Conservation (phyloP, 805 yeast species). For the Schwanniomyces polymorphus region DNA sequence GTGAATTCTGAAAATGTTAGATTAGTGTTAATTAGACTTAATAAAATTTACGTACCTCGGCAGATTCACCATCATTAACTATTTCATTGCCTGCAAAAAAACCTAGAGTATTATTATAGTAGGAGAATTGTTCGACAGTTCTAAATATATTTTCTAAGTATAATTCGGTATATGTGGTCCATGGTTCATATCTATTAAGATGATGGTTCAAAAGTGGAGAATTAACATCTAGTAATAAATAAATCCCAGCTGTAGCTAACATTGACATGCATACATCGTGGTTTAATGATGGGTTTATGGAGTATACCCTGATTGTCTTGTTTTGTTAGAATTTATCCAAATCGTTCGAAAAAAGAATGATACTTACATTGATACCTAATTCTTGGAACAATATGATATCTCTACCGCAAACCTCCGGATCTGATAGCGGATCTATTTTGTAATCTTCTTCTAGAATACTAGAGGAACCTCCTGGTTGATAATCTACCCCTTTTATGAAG, state of each 20-base stretch:
- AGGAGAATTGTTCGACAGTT: conserved; percentile 77
- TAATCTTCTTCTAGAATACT: conserved; percentile 44
- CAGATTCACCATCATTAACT: conserved; percentile 75
- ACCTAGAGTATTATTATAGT: conserved; percentile 85
- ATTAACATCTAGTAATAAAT: conserved; percentile 85
- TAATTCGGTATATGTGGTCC: conserved; percentile 75
- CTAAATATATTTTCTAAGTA: conserved; percentile 77
- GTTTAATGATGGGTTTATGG: conserved; percentile 76
- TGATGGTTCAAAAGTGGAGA: conserved; percentile 80
- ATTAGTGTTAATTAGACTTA: not conserved
- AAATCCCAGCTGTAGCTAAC: conserved; percentile 91
- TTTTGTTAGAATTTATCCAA: conserved; percentile 8
- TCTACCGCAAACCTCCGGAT: conserved; percentile 70
- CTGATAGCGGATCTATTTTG: conserved; percentile 71
- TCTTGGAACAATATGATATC: conserved; percentile 80
- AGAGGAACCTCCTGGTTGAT: conserved; percentile 95
- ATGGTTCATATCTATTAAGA: conserved; percentile 88
- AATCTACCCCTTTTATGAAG: conserved; percentile 84
- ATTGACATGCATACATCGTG: conserved; percentile 92
- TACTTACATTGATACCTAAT: conserved; percentile 65
- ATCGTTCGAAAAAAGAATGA: not conserved
- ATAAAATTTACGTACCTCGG: conserved; percentile 28
- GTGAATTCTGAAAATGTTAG: conserved; percentile 43
- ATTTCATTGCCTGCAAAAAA: conserved; percentile 93
- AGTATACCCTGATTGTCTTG: conserved; percentile 78